Evolutionary conservation across 768 basidiomycete species (phyloP).

Genomic region (Nidula microcarpa): DNA sequence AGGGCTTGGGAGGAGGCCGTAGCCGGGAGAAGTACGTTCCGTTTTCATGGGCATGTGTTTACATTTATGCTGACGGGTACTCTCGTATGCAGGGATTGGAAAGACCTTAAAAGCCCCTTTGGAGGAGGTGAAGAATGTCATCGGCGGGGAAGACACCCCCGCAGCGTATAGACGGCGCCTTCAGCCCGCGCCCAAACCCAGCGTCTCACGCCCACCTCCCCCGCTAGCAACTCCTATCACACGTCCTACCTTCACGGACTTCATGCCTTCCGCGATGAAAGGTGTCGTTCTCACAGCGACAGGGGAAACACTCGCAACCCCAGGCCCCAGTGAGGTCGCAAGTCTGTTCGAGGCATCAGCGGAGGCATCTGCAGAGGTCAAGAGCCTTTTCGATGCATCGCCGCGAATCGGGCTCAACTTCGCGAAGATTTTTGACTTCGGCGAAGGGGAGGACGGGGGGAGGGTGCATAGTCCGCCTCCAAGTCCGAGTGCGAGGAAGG

Average conservation of each 20-base stretch:
- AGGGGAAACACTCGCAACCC: conserved; percentile 71
- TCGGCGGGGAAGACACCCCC: conserved; percentile 20
- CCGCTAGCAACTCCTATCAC: conserved; percentile 53
- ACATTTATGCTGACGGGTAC: background rate
- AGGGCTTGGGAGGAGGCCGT: conserved; percentile 11
- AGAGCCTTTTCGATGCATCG: conserved; percentile 60
- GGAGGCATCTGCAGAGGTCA: too few relatives aligned
- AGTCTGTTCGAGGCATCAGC: conserved; percentile 70
- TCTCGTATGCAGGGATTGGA: conserved; percentile 45
- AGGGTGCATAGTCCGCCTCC: conserved; percentile 36
- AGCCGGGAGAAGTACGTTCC: background rate
- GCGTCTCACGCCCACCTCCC: conserved; percentile 11
- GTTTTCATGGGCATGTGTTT: background rate
- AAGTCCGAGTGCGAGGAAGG: conserved; percentile 45
- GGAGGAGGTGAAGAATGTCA: conserved; percentile 74
- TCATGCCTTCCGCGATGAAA: conserved; percentile 59
- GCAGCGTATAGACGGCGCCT: background rate
- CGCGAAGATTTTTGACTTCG: conserved; percentile 73
- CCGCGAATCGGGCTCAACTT: conserved; percentile 75
- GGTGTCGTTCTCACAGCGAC: conserved; percentile 79
- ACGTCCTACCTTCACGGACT: conserved; percentile 29
- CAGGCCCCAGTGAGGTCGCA: conserved; percentile 61
- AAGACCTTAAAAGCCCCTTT: conserved; percentile 32
- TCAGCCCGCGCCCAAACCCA: conserved; percentile 18
- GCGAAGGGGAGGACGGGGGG: conserved; percentile 34